Base-by-base conservation (phyloP, 2,329 filamentous ascomycete species). In the Cercospora citrullina region DNA sequence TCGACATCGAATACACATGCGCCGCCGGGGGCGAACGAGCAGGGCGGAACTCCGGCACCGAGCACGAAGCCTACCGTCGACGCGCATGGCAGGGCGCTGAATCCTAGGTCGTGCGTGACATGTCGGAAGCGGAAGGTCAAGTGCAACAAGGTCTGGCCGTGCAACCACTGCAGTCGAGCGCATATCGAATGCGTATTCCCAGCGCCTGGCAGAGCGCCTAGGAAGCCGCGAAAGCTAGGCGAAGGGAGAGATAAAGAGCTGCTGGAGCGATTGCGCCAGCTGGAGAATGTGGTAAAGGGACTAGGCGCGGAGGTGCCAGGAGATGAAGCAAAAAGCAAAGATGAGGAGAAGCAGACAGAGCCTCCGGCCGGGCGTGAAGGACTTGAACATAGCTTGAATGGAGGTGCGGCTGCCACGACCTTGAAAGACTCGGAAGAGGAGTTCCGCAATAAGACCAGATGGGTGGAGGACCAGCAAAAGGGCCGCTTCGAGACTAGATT, bases 101-200 rank as follows among this genome's bases (percentile, higher is more conserved):
- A 80, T 64, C 78, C 78, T 7, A 71, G 80, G 51, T 83, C 81
- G 28, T 86, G 85, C 71, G 81, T 86, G 16, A 86, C 84, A 30
- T 87, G 85, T 73, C 78, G 85, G 10, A 81, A 83, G 55, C 82
- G 89, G 69, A 90, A 91, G 78, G 91, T 93, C 64, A 90, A 90
- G 75, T 93, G 91, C 83, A 90, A 93, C 81, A 93, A 93, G 81
- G 85, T 87, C 74, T 87, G 91, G 82, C 89, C 90, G 16, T 93
- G 91, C 78, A 87, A 87, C 73, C 93, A 93, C 77, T 93, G 91
- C 77, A 86, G 86, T 51, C 87, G 89, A 71, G 89, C 89, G 48
- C 82, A 89, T 73, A 90, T 90, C 67, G 86, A 90, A 72, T 93
- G 91, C 78, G 81, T 92, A 60, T 93, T 91, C 75, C 91, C 91